Percentiles rank a stretch among this genome's conserved stretches.
phyloP scores from a whole-genome alignment of 345 rosid genomes.

The Camelina hispida region DNA sequence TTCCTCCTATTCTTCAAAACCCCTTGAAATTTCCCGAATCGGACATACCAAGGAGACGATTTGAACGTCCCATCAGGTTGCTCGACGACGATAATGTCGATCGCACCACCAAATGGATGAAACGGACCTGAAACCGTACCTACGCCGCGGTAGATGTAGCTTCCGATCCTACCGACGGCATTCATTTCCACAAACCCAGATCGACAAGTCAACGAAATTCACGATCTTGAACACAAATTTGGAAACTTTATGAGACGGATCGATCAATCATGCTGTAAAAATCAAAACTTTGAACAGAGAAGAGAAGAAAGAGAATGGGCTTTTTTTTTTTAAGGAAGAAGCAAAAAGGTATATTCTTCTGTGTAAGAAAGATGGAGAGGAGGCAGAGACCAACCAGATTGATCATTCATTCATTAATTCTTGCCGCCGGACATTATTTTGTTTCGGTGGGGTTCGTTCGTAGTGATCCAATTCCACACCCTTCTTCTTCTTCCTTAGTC shows the following conservation, averaged over 20 bases:
- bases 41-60: constrained; percentile 97
- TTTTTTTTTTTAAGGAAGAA: background rate
- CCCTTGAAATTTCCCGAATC: constrained; percentile 97
- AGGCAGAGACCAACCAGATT: constrained; percentile 7
- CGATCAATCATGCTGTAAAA: constrained; percentile 19
- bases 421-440: constrained; percentile 41
- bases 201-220: constrained; percentile 3
- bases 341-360: constrained; percentile 32
- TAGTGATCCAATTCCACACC: constrained; percentile 23
- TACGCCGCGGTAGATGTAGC: constrained; percentile 83
- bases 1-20: constrained; percentile 76
- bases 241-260: constrained; percentile 26
- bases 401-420: constrained; percentile 17
- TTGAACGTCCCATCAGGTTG: constrained; percentile 94
- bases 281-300: constrained; percentile 1
- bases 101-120: constrained; percentile 98
- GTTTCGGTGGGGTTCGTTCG: constrained; percentile 40
- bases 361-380: constrained; percentile 16
- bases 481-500: background rate
- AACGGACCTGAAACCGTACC: constrained; percentile 83
- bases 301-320: background rate
- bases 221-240: constrained; percentile 17
- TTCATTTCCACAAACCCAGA: constrained; percentile 56
- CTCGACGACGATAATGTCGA: constrained; percentile 90
- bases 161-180: constrained; percentile 87